A percentile compares a stretch with the other conserved stretches of the same genome.
Evolutionary conservation across 1,284 basidiomycete species (phyloP).

Genomic region (Phlebopus sp.): DNA sequence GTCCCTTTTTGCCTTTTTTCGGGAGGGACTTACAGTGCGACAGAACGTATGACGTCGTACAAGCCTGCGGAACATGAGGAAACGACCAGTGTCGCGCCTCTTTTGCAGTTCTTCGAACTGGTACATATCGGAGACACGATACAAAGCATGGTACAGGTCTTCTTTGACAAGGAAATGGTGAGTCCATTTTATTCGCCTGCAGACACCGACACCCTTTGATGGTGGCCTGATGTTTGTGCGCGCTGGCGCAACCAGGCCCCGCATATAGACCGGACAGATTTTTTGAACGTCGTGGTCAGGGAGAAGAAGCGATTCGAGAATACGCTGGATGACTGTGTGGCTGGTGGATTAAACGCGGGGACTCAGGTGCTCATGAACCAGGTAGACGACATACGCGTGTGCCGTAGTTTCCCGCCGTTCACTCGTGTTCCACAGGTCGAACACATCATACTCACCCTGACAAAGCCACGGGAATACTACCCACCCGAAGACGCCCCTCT

Average conservation of each 20-base stretch:
- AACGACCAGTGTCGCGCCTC: conserved; percentile 79
- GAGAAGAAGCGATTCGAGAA: conserved; percentile 98
- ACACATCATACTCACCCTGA: conserved; percentile 83
- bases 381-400: conserved; percentile 32
- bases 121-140: conserved; percentile 98
- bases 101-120: conserved; percentile 96
- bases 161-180: conserved; percentile 94
- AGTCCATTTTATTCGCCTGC: conserved; percentile 15
- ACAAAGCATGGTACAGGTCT: conserved; percentile 96
- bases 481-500: conserved; percentile 75
- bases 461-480: conserved; percentile 86
- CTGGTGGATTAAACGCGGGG: conserved; percentile 88
- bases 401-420: not conserved
- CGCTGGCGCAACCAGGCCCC: conserved; percentile 49
- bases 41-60: conserved; percentile 83
- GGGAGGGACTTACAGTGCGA: conserved; percentile 51
- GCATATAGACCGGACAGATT: conserved; percentile 90
- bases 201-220: too few species aligned
- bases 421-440: conserved; percentile 64
- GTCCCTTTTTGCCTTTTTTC: not conserved
- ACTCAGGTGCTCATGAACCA: conserved; percentile 97
- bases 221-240: too few species aligned
- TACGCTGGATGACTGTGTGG: conserved; percentile 88
- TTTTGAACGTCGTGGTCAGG: conserved; percentile 88
- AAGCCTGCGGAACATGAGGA: conserved; percentile 81